phyloP scores from a whole-genome alignment of 768 basidiomycete genomes.

The Naganishia onofrii region DNA sequence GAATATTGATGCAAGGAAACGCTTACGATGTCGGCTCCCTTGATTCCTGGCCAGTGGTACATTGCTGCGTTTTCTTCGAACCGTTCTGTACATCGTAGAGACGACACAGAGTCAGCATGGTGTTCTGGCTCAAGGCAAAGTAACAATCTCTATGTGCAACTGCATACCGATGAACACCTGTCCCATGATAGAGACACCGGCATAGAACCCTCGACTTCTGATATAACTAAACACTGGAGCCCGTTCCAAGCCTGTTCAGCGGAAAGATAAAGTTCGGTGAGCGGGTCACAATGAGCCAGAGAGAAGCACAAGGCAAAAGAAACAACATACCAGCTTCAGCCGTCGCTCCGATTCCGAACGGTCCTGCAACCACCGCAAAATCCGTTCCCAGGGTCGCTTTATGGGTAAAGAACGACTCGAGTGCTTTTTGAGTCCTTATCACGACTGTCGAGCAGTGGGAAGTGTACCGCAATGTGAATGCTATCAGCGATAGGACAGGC shows the following conservation, averaged over 20 bases:
- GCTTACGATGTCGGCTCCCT: constrained; percentile 50
- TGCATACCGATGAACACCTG: constrained; percentile 47
- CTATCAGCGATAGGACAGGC: neutral
- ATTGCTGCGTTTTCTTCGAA: constrained; percentile 50
- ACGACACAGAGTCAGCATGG: too few relatives aligned
- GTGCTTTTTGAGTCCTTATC: constrained; percentile 47
- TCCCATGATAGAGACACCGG: constrained; percentile 51
- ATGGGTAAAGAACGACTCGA: constrained; percentile 50
- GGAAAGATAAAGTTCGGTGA: too few relatives aligned
- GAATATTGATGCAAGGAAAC: too few relatives aligned
- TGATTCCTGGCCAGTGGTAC: constrained; percentile 51
- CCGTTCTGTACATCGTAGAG: constrained; percentile 16
- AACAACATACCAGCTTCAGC: constrained; percentile 42
- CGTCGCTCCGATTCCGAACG: constrained; percentile 51
- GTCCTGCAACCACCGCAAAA: constrained; percentile 49
- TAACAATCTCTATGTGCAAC: too few relatives aligned
- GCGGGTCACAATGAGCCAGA: too few relatives aligned
- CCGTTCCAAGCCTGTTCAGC: constrained; percentile 36
- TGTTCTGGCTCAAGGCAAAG: too few relatives aligned
- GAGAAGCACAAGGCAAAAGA: too few relatives aligned
- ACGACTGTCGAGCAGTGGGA: constrained; percentile 33
- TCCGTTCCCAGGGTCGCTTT: constrained; percentile 49
- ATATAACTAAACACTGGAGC: constrained; percentile 51
- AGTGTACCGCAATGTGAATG: neutral
- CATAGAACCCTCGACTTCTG: constrained; percentile 48